Evolutionary conservation across 805 yeast species (phyloP).

Genomic region (Wickerhamomyces bovis): DNA sequence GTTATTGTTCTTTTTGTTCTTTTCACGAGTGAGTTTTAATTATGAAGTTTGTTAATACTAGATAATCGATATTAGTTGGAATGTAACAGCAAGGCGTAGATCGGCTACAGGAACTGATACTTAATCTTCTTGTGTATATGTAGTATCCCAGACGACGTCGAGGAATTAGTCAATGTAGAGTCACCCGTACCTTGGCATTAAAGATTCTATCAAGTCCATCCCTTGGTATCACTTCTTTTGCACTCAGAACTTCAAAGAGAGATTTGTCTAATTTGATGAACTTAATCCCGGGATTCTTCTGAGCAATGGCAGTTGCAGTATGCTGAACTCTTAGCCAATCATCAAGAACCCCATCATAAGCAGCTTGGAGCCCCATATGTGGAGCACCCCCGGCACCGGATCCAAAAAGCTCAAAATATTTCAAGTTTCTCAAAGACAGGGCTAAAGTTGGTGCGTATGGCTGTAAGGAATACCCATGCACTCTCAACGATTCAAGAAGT

Average conservation of each 20-base stretch:
- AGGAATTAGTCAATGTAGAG: not conserved
- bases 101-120: no score
- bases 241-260: slow-evolving; percentile 34
- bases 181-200: slow-evolving; percentile 29
- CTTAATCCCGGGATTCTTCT: slow-evolving; percentile 24
- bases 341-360: slow-evolving; percentile 48
- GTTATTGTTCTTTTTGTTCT: not conserved
- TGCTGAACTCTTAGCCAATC: slow-evolving; percentile 54
- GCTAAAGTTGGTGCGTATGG: slow-evolving; percentile 27
- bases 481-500: slow-evolving; percentile 32
- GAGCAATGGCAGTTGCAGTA: slow-evolving; percentile 37
- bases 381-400: slow-evolving; percentile 48
- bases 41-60: not conserved
- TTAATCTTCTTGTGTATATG: no score
- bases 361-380: slow-evolving; percentile 44
- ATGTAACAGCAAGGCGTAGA: not conserved
- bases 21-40: not conserved
- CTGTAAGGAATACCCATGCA: slow-evolving; percentile 32
- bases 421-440: slow-evolving; percentile 21
- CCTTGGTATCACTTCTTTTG: slow-evolving; percentile 31
- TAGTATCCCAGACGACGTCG: no score
- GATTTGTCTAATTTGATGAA: slow-evolving; percentile 46
- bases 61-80: not conserved
- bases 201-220: slow-evolving; percentile 46
- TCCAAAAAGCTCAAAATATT: slow-evolving; percentile 41